Conservation (phyloP, 345 rosid species). For the Cardamine chenopodiifolia region DNA sequence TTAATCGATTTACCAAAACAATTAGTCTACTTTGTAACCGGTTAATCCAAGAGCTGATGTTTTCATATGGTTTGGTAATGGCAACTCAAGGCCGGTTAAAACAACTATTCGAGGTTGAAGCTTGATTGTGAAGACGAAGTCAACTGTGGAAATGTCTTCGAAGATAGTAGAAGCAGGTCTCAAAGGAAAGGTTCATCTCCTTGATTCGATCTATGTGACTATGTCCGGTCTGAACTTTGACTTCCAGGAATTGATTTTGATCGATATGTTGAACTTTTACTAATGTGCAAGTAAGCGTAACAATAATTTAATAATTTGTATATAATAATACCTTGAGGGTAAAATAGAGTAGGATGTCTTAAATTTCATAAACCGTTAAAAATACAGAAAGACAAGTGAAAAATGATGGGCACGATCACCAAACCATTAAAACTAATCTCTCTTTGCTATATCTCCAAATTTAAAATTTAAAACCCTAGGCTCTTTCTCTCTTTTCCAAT, state of each 20-base stretch:
- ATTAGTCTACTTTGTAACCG: not conserved
- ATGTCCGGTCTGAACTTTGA: not conserved
- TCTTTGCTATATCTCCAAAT: slow-evolving; percentile 12
- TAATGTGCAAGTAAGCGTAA: not conserved
- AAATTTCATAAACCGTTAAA: slow-evolving; percentile 60
- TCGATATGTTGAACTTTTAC: slow-evolving; percentile 8
- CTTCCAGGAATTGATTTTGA: not conserved
- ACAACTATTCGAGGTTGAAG: not conserved
- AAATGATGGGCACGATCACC: slow-evolving; percentile 46
- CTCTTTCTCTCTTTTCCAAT: slow-evolving; percentile 11
- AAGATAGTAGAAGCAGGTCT: not conserved
- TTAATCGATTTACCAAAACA: not conserved
- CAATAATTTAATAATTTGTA: not conserved
- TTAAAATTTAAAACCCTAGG: slow-evolving; percentile 37
- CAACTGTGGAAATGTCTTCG: not conserved
- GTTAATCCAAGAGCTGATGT: not conserved
- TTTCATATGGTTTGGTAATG: not conserved
- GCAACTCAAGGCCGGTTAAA: not conserved
- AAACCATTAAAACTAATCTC: slow-evolving; percentile 27
- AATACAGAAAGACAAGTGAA: slow-evolving; percentile 57
- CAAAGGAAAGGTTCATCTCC: not conserved
- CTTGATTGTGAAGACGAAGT: not conserved
- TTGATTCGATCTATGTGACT: not conserved
- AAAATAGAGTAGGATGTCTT: slow-evolving; percentile 15
- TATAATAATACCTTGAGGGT: slow-evolving; percentile 21